phyloP scores from a whole-genome alignment of 306 rosid species.

The Sphenostylis stenocarpa region DNA sequence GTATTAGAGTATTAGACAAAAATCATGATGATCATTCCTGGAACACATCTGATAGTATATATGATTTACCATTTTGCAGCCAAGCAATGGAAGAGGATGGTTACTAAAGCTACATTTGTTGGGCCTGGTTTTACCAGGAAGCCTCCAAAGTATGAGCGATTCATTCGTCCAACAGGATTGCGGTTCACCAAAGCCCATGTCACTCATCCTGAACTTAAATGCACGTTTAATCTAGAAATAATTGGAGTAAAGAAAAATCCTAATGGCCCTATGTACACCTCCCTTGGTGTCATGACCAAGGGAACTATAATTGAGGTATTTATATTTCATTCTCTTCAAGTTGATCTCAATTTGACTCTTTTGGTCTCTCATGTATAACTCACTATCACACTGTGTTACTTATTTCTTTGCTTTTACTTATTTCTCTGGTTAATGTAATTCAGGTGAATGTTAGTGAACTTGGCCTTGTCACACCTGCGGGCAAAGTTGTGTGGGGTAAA shows the following conservation, averaged over 20 bases:
- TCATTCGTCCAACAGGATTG: conserved; percentile 84
- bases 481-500: conserved; percentile 98
- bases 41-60: not conserved
- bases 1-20: not conserved
- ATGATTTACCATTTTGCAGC: conserved; percentile 47
- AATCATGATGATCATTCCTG: not conserved
- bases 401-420: not conserved
- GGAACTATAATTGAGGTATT: conserved; percentile 91
- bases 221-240: conserved; percentile 87
- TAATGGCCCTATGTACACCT: conserved; percentile 85
- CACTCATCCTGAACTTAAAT: conserved; percentile 91
- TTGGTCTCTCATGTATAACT: not conserved
- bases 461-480: conserved; percentile 93
- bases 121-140: conserved; percentile 91
- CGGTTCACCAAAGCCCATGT: conserved; percentile 93
- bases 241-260: conserved; percentile 96
- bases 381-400: not conserved
- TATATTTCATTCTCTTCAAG: not conserved
- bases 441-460: conserved; percentile 96
- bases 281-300: conserved; percentile 88
- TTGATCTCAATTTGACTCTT: not conserved
- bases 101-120: conserved; percentile 92
- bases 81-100: conserved; percentile 98
- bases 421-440: conserved; percentile 16
- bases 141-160: conserved; percentile 94